Evolutionary conservation across 495 filamentous ascomycete species (phyloP), one percentile per base, ranked within the genome.

Genomic region (Daldinia bambusicola): DNA sequence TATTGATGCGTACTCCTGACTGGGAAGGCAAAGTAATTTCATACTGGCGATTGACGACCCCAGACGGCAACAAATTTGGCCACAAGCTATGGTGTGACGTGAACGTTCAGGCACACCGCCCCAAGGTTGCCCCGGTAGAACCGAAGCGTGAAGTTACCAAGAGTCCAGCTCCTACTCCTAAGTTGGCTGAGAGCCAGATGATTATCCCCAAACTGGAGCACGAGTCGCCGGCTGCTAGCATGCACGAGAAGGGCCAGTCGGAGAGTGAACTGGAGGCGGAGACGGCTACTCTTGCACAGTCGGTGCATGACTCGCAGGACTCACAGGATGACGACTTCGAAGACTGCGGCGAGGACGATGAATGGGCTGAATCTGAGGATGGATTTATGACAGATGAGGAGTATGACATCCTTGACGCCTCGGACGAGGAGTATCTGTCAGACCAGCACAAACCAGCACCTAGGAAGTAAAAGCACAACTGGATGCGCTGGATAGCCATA

Each of bases 161-260:
- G 2, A 43, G n/a, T 20, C 8, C 36, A 4, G 22, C 34, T 0
- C 18, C 64, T n/a, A 31, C 41, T 12, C 59, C 63, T 20, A 38
- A 67, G 9, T 14, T 77, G 10, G 72, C 76, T 32, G 79, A 85
- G 57, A 91, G 90, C 78, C 86, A 90, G 63, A 97, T 98, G 93
- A 93, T 98, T 74, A 98, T 99, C 88, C 96, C 96, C 66, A 95
- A 91, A 80, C 87, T 99, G 18, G 93, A 95, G 67, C 97, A 97
- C 80, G 95, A 98, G 79, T 96, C 93, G 16, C 95, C 95, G 4
- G 85, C 87, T 38, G 84, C 89, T 12, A 97, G 93, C 80, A 88
- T 91, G 41, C 89, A 96, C 72, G 86, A 91, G 76, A 84, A 84
- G 50, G 74, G 70, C 36, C 66, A 72, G 12, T 63, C 72, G n/a